These are phyloP conservation scores for Silene latifolia DNA, from an alignment of 148 eudicot genomes.

Conservation along the genomic window DNA sequence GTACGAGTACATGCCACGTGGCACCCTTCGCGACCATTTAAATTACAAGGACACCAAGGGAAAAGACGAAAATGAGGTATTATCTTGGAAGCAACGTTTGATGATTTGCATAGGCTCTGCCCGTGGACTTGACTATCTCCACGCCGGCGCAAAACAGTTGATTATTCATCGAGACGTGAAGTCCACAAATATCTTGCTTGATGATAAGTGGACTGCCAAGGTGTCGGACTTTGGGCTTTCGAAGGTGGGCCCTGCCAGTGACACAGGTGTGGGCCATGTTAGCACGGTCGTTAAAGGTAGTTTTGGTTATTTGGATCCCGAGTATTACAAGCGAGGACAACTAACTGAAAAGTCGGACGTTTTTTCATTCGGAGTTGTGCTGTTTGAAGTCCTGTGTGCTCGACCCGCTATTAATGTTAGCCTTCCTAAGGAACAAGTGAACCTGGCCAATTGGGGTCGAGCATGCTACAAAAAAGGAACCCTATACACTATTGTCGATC, in stretches of 20 bases:
- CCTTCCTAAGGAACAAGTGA: conserved; percentile 36
- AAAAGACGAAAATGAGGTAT: background rate
- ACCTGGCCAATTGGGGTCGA: conserved; percentile 39
- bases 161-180: conserved; percentile 29
- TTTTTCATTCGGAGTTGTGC: conserved; percentile 50
- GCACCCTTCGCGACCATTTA: conserved; percentile 27
- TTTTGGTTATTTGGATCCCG: conserved; percentile 46
- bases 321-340: conserved; percentile 35
- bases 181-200: conserved; percentile 23
- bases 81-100: conserved; percentile 33
- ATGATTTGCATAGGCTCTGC: conserved; percentile 27
- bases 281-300: conserved; percentile 37
- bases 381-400: conserved; percentile 50
- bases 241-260: conserved; percentile 14
- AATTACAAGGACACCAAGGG: background rate
- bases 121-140: conserved; percentile 27
- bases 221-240: conserved; percentile 29
- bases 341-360: conserved; percentile 48
- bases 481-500: conserved; percentile 38
- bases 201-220: conserved; percentile 27
- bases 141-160: conserved; percentile 13
- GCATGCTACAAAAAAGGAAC: conserved; percentile 24
- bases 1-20: conserved; percentile 28
- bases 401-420: conserved; percentile 25
- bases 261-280: background rate